phyloP scores from a whole-genome alignment of 2,329 filamentous ascomycete genomes.

The Rhinocladiella similis region DNA sequence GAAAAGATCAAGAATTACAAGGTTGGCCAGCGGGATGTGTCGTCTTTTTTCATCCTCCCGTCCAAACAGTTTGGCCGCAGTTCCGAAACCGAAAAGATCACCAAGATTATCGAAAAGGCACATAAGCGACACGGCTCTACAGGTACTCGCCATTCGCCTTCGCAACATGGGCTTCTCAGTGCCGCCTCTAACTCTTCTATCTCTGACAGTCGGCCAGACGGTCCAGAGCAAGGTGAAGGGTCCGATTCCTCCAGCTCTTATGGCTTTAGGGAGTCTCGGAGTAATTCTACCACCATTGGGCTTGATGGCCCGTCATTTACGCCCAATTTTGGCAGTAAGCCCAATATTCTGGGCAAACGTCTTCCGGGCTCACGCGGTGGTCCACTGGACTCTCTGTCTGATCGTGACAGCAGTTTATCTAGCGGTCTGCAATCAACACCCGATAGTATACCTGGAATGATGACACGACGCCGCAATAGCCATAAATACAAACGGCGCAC shows the following conservation, averaged over 20 bases:
- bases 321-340: constrained; percentile 7
- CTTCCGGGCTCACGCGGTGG: constrained; percentile 15
- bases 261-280: constrained; percentile 37
- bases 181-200: constrained; percentile 56
- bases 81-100: constrained; percentile 68
- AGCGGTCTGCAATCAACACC: constrained; percentile 25
- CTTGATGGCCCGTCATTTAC: constrained; percentile 19
- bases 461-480: constrained; percentile 44
- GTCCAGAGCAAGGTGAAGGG: constrained; percentile 54
- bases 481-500: constrained; percentile 52
- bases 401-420: constrained; percentile 41
- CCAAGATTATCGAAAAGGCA: constrained; percentile 75
- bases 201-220: constrained; percentile 53
- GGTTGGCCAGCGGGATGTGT: constrained; percentile 81
- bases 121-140: constrained; percentile 60
- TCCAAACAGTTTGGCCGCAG: constrained; percentile 77
- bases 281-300: constrained; percentile 38
- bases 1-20: constrained; percentile 70
- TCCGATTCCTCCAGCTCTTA: constrained; percentile 53
- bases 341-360: constrained; percentile 14
- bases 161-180: constrained; percentile 45
- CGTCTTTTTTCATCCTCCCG: constrained; percentile 87
- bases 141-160: constrained; percentile 34
- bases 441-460: constrained; percentile 35
- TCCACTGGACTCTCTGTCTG: constrained; percentile 29